Base-by-base conservation (phyloP, 768 basidiomycete genomes). In the Wakefieldia striispora region DNA sequence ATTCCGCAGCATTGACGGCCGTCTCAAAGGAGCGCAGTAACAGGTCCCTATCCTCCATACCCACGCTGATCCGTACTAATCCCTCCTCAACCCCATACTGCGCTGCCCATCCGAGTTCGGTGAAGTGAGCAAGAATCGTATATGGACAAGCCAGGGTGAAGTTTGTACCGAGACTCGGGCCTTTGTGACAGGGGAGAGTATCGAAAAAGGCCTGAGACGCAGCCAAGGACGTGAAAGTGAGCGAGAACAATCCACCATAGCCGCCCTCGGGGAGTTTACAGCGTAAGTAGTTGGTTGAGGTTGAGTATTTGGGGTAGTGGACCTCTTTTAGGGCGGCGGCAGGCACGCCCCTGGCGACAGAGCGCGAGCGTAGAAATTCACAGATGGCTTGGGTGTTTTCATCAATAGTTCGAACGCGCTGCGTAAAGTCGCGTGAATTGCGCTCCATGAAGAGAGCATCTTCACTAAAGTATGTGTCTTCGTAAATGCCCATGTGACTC, bases 371-470 rank as follows among this genome's bases (percentile, higher is more conserved):
- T 24, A 99, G 75, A 64, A 86, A 82, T 47, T 89, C 86, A 67
- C 92, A 95, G 49, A 95, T 74, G 38, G 79, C 80, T 63, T 91
- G 84, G 4, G 95, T 75, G 66, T 95, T 98, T 27, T 68, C 66
- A 66, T 98, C 91, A 68, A 95, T 91, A 45, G 74, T 65, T 47
- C 74, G 74, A 56, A 93, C 78, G 47, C 95, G 90, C 8, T 72
- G 75, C 44, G 77, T 70, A 74, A 95, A 97, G 70, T 97, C 86
- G 43, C 95, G 90, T 16, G 95, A 98, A 71, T 99, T 99, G 57
- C 95, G 88, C 65, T 99, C 95, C 88, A 99, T 89, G 75, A 84
- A 95, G 48, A 97, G 82, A 36, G 91, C 93, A 62, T 99, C 95
- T 65, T 94, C 90, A 61, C 82, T 77, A 57, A 87, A 97, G 71